Conservation (phyloP, 2,329 filamentous ascomycete genomes). For the Colletotrichum tabaci region DNA sequence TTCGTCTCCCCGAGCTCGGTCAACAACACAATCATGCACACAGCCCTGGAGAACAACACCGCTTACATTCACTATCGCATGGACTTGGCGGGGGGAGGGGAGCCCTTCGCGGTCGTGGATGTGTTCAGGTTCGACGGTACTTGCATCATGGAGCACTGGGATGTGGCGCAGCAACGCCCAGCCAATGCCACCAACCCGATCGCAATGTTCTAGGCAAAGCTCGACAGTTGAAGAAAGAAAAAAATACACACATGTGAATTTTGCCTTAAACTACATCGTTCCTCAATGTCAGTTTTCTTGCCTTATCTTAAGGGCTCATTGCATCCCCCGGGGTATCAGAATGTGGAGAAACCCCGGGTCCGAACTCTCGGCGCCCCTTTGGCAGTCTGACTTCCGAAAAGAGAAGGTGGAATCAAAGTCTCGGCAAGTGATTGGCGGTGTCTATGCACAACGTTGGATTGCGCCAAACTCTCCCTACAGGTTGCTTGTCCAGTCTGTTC, state of each 20-base stretch:
- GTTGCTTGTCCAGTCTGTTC: background rate
- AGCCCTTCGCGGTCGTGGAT: conserved; percentile 33
- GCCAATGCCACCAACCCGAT: conserved; percentile 35
- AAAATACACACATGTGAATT: too few species aligned
- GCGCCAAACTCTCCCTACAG: background rate
- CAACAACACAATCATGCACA: conserved; percentile 29
- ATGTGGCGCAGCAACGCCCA: conserved; percentile 32
- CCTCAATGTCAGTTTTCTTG: background rate
- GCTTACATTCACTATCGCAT: conserved; percentile 36
- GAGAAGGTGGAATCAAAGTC: background rate
- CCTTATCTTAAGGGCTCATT: background rate
- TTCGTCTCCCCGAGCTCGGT: conserved; percentile 26
- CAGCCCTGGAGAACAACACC: conserved; percentile 20
- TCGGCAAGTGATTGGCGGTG: background rate
- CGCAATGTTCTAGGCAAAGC: conserved; percentile 25
- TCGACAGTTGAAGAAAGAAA: too few species aligned
- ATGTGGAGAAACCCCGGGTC: background rate
- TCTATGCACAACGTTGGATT: background rate
- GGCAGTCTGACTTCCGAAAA: background rate
- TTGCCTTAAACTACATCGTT: background rate
- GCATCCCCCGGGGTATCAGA: background rate
- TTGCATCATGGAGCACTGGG: conserved; percentile 43
- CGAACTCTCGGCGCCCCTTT: background rate
- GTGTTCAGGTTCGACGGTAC: conserved; percentile 41
- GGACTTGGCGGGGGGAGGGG: conserved; percentile 18